Conservation (phyloP, 179 eudicot species). For the Camellia oleifera region DNA sequence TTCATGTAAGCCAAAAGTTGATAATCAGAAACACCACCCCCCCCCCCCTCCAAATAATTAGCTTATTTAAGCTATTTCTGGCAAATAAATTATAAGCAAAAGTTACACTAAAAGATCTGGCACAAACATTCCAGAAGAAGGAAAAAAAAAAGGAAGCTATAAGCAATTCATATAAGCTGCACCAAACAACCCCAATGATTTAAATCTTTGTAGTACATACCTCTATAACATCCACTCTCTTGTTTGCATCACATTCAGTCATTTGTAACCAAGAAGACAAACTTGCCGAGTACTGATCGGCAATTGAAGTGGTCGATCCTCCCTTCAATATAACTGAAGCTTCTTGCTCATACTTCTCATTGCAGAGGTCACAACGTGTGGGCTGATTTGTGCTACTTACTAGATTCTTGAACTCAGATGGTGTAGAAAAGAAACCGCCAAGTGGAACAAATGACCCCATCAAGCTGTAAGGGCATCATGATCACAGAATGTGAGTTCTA, state of each 20-base stretch:
- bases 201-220: slow-evolving; percentile 35
- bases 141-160: too few species aligned
- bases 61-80: too few species aligned
- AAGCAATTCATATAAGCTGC: too few species aligned
- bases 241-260: slow-evolving; percentile 41
- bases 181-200: not conserved
- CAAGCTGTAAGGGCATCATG: slow-evolving; percentile 68
- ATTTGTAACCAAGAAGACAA: slow-evolving; percentile 57
- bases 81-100: too few species aligned
- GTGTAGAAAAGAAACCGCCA: slow-evolving; percentile 85
- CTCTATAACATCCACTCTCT: slow-evolving; percentile 39
- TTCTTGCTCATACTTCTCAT: slow-evolving; percentile 69
- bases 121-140: too few species aligned
- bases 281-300: slow-evolving; percentile 39
- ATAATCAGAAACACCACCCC: too few species aligned
- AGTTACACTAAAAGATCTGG: too few species aligned
- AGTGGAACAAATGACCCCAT: slow-evolving; percentile 97
- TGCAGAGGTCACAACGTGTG: slow-evolving; percentile 45
- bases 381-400: slow-evolving; percentile 30
- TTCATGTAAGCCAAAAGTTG: too few species aligned
- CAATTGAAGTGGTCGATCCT: slow-evolving; percentile 41
- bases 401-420: slow-evolving; percentile 50
- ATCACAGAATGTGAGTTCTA: slow-evolving; percentile 50
- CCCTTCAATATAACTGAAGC: slow-evolving; percentile 41
- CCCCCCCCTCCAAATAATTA: too few species aligned